Evolutionary conservation across 352 stramenopile species (phyloP), one percentile per base, ranked within the genome.

Genomic region (Pythium sp.): DNA sequence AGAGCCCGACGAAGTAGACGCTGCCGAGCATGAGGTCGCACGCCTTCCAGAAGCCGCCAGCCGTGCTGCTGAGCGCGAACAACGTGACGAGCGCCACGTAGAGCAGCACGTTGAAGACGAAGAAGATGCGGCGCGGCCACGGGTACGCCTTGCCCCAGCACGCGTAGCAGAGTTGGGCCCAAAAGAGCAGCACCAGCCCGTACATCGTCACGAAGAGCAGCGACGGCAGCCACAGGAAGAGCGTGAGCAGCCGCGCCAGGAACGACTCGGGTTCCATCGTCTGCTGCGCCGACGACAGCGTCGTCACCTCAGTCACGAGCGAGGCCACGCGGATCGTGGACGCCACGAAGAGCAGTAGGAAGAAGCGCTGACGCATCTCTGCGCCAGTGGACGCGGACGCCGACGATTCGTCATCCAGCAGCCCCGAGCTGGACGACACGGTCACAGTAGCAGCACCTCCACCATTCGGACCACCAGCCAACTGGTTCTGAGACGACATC

Each of bases 181-280:
- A 93, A 61, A 94, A 94, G 55, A 94, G 82, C 71, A 94, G 76
- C 72, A 94, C 83, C 34, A 94, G 82, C 11, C 81, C 84, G 62
- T 94, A 93, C 81, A 91, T 94, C 65, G 81, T 89, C 69, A 93
- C 77, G 58, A 93, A 94, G n/a, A 94, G 77, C 72, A 94, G 85
- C 64, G 81, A 82, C 30, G 87, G 87, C 15, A 94, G 74, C 80
- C 86, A 91, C 20, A 92, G 68, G 67, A 94, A 89, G 46, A 92
- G 66, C 41, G 75, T 73, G 34, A 89, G 72, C 60, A 93, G 64
- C 8, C 76, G 74, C 63, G 71, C 75, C 71, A 81, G 80, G 28
- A 87, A 62, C 24, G 77, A 85, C 6, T 76, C 76, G 8, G 65
- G 34, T 20, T 73, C 72, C 41, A 82, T 77, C n/a, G 81, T 71